phyloP scores from a whole-genome alignment of 2,329 filamentous ascomycete species.

The Botrytis pseudocinerea region DNA sequence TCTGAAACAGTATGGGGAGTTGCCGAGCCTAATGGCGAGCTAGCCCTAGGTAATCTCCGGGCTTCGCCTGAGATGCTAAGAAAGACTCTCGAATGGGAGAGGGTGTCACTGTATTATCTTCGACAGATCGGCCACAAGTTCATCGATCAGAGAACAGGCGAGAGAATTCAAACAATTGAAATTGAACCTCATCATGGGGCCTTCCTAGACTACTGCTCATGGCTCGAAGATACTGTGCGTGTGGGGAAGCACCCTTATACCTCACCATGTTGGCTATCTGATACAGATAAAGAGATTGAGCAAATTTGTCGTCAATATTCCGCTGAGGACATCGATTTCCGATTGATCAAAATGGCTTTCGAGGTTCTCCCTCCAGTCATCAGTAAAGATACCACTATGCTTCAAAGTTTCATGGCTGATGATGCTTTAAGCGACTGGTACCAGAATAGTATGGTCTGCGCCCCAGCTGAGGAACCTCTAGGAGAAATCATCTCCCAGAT shows the following conservation, averaged over 20 bases:
- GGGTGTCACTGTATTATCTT: not conserved
- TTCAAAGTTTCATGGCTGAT: not conserved
- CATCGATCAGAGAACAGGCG: not conserved
- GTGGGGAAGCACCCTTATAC: not conserved
- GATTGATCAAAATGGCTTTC: not conserved
- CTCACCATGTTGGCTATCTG: not conserved
- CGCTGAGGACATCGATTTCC: not conserved
- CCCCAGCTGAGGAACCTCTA: not conserved
- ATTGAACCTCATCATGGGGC: not conserved
- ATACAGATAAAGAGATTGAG: not conserved
- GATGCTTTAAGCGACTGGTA: not conserved
- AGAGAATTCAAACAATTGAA: not conserved
- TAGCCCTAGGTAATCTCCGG: not conserved
- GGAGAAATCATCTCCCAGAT: not conserved
- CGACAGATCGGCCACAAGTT: not conserved
- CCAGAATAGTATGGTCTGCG: not conserved
- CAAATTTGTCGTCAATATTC: not conserved
- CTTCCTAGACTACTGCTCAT: not conserved
- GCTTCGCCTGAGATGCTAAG: not conserved
- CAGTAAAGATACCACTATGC: not conserved
- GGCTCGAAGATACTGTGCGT: not conserved
- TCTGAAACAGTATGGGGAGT: not conserved
- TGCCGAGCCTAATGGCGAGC: not conserved
- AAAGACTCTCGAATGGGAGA: not conserved
- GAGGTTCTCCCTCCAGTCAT: not conserved